Conservation (phyloP, 1,284 basidiomycete species). For the Moesziomyces antarcticus region DNA sequence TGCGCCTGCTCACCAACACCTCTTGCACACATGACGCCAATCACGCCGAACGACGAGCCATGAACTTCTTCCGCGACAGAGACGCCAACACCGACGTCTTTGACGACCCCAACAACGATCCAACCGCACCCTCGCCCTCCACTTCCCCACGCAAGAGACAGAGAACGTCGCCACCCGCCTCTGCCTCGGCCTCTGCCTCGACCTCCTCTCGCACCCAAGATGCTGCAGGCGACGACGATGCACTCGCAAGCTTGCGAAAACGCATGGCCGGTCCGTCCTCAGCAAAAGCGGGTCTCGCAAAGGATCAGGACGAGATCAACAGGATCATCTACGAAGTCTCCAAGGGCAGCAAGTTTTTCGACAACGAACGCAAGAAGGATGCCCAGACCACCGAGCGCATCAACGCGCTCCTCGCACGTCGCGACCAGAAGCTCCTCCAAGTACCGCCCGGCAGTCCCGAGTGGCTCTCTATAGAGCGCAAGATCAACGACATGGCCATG, state of each 20-base stretch:
- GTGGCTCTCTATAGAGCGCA: constrained; percentile 47
- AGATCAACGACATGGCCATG: constrained; percentile 69
- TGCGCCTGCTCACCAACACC: too few relatives aligned
- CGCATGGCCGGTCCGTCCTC: constrained; percentile 64
- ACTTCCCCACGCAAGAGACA: constrained; percentile 44
- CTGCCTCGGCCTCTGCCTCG: neutral
- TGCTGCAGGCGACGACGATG: constrained; percentile 31
- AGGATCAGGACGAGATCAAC: constrained; percentile 60
- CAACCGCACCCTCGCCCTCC: constrained; percentile 35
- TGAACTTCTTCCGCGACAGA: constrained; percentile 52
- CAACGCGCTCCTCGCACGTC: constrained; percentile 64
- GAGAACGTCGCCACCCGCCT: constrained; percentile 7
- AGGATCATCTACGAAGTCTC: constrained; percentile 62
- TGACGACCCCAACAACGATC: constrained; percentile 44
- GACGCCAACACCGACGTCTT: constrained; percentile 43
- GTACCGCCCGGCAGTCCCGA: constrained; percentile 34
- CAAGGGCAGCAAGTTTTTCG: constrained; percentile 65
- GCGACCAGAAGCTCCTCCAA: constrained; percentile 49
- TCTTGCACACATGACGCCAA: too few relatives aligned
- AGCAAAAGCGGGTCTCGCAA: constrained; percentile 63
- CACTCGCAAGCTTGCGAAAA: constrained; percentile 49
- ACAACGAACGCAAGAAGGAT: constrained; percentile 86
- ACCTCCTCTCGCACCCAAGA: neutral
- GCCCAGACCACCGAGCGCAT: constrained; percentile 81
- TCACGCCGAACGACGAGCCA: neutral